Base-by-base conservation (phyloP, 1,139 yeast genomes). In the Hansenula sp. region DNA sequence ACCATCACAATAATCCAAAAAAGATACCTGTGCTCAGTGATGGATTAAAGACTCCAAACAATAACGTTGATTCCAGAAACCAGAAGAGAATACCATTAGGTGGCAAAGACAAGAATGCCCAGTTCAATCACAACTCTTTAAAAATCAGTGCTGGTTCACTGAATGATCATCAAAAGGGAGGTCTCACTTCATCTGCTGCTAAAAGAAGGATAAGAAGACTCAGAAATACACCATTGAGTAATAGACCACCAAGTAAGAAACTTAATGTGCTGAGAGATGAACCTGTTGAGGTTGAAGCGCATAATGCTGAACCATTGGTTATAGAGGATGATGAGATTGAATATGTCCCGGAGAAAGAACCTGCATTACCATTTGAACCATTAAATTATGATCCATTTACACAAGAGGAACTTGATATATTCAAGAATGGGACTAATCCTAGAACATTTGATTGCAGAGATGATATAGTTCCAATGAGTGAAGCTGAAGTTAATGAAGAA, bases 61-160 rank as follows among this genome's bases (percentile, higher is more conserved):
- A 40, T 6, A 14, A 36, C 16, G 35, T 25, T 2, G 38, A 40
- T 3, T 20, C 13, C 6, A 42, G 16, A 11, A 24, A 11, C 13
- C 26, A 24, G 12, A 47, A 52, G 32, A 57, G 79, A 48, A 61
- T 73, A 2, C 79, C 79, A 0, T 62, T 74, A 43, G 76, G 77
- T 4, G 77, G 77, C 2, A 74, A 74, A 49, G 73, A 70, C 51
- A 67, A 61, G 40, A 73, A 73, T 51, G 50, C 51, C 24, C 29
- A 37, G 12, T 42, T 46, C 47, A 27, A 10, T 12, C 14, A 29
- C 14, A 21, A 34, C 3, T 6, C 28, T 2, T 28, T 16, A 12
- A 33, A 33, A 25, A 6, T 33, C 10, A 27, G 29, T 16, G 20
- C 28, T 13, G 35, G 35, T 29, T 29, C 32, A 21, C 19, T 32